Conservation (phyloP, 2,329 filamentous ascomycete genomes). For the Neurospora sp. region DNA sequence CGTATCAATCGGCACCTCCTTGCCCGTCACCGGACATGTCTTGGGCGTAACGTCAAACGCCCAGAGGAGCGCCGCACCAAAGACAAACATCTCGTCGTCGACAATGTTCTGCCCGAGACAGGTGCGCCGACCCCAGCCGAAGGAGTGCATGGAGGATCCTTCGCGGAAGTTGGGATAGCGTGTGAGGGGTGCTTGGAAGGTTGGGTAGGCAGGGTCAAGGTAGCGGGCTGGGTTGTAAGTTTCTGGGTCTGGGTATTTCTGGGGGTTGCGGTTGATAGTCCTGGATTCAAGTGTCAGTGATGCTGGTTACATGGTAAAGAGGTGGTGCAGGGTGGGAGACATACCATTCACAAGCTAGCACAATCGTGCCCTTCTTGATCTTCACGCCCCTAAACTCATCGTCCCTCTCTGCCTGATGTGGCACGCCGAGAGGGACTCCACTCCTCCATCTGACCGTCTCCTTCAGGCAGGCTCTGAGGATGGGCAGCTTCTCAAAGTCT, state of each 20-base stretch:
- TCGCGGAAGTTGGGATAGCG: conserved; percentile 53
- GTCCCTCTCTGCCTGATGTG: conserved; percentile 37
- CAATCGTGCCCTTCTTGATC: conserved; percentile 37
- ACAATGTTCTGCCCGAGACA: conserved; percentile 54
- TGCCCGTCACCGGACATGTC: conserved; percentile 31
- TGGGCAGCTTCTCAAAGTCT: conserved; percentile 41
- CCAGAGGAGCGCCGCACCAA: conserved; percentile 38
- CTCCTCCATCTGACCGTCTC: conserved; percentile 50
- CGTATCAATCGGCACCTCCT: conserved; percentile 33
- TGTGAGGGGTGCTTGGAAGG: conserved; percentile 54
- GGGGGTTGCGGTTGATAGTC: conserved; percentile 47
- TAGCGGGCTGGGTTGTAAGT: conserved; percentile 52
- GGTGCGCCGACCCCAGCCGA: conserved; percentile 53
- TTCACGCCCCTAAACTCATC: conserved; percentile 35
- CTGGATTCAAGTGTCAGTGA: conserved; percentile 20
- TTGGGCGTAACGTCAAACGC: conserved; percentile 34
- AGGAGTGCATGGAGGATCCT: conserved; percentile 48
- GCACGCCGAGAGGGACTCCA: conserved; percentile 41
- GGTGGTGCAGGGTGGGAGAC: conserved; percentile 4
- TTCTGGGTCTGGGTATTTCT: conserved; percentile 54
- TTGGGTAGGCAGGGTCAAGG: conserved; percentile 52
- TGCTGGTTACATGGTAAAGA: background rate
- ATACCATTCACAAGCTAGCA: conserved; percentile 41
- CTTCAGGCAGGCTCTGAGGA: conserved; percentile 44
- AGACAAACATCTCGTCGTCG: conserved; percentile 47